Percentiles rank a stretch among this genome's conserved stretches.
phyloP scores from a whole-genome alignment of 768 basidiomycete genomes.

The Mycena amicta region DNA sequence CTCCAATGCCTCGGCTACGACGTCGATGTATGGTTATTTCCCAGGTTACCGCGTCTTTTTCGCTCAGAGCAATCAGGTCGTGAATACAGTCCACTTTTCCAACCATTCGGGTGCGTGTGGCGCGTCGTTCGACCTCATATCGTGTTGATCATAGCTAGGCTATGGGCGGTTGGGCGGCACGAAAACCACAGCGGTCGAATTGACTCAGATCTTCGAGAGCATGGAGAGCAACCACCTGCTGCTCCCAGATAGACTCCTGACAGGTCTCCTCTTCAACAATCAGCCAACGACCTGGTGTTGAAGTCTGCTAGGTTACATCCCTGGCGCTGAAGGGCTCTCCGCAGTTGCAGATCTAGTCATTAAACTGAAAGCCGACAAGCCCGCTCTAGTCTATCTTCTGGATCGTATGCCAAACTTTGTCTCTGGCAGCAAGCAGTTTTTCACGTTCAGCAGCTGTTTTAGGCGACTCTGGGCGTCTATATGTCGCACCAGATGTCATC shows the following conservation, averaged over 20 bases:
- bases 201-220: conserved; percentile 70
- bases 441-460: conserved; percentile 87
- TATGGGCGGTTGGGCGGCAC: conserved; percentile 83
- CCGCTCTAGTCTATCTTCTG: conserved; percentile 78
- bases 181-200: conserved; percentile 74
- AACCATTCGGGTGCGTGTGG: conserved; percentile 79
- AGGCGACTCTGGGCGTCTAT: conserved; percentile 88
- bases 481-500: conserved; percentile 85
- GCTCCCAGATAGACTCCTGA: conserved; percentile 71
- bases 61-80: conserved; percentile 49
- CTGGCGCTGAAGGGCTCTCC: conserved; percentile 75
- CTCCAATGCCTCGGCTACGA: conserved; percentile 90
- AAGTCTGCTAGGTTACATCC: conserved; percentile 72
- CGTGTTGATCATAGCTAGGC: conserved; percentile 45
- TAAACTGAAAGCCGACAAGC: conserved; percentile 59
- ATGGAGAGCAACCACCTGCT: conserved; percentile 81
- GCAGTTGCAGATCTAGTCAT: conserved; percentile 65
- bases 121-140: background rate
- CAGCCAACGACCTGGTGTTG: background rate
- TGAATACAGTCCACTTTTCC: conserved; percentile 93
- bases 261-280: conserved; percentile 52
- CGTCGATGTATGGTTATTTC: conserved; percentile 72
- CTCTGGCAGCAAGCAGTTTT: background rate
- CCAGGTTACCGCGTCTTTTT: conserved; percentile 6
- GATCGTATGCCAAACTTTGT: conserved; percentile 67